Base-by-base conservation (phyloP, 2,329 filamentous ascomycete genomes). In the Sarocladiaceae sp. region DNA sequence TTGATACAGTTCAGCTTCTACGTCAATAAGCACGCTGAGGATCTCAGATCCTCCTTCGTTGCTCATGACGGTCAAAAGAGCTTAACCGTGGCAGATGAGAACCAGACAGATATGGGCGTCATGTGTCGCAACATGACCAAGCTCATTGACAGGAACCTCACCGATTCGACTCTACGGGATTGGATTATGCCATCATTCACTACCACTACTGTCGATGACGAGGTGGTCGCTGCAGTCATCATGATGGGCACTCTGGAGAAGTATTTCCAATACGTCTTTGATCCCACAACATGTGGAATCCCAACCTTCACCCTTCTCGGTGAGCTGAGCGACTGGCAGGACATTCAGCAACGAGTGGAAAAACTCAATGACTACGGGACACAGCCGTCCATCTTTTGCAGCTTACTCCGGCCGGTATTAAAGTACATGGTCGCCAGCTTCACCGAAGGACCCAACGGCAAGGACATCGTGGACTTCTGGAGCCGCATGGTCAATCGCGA, bases 101-200 rank as follows among this genome's bases (percentile, higher is more conserved):
- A 33, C 15, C 10, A 33, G 8, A 15, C 15, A 15, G 29, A 33
- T 15, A 15, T 33, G 29, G 29, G 29, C 15, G 10, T 33, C 8
- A 33, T 33, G 29, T 8, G 10, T 10, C 10, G 8, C 10, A 8
- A 10, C 29, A 72, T 80, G 66, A 65, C 65, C 0, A 22, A 62
- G 2, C 18, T 67, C 17, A 69, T 81, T 13, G 54, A 70, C 26
- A 51, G 70, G 25, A 71, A 73, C 28, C 58, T 80, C 23, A 57
- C 64, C 0, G 73, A 77, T 52, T 59, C 65, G 0, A 60, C 62
- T 1, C 58, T 80, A 3, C 62, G 65, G 3, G 57, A 64, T 1
- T 82, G 77, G 76, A 66, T 82, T 15, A 66, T 80, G 57, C 79
- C 78, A 0, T 55, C 62, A 2, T 83, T 82, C 56, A 71, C 65